Evolutionary conservation across 1,284 basidiomycete genomes (phyloP), one percentile per base, ranked within the genome.

Genomic region (Cryptococcus maquisensis): DNA sequence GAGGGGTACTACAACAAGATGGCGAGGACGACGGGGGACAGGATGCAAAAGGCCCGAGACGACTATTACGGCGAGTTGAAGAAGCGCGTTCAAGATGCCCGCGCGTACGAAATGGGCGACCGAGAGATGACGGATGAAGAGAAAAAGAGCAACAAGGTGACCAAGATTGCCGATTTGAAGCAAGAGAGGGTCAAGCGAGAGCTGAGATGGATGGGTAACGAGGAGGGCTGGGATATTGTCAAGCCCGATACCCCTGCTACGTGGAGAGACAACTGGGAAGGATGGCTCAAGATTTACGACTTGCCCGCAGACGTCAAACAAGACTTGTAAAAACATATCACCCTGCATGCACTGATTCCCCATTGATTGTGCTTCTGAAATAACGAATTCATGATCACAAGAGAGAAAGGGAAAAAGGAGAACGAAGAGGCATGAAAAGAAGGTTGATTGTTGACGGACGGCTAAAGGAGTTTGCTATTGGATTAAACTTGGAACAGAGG

Each of bases 101-200:
- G 94, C 13, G 85, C 84, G 41, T 81, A 96, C 21, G 84, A 86
- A 3, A 81, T 83, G 5, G 85, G 90, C 2, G 82, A 82, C 42
- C 81, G 92, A n/a, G 87, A 93, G 66, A 84, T 86, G 16, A 58
- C 88, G 7, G 87, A 88, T 68, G 87, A 88, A 54, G 94, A 98
- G 77, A 73, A 79, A 56, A 65, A 62, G 49, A 57, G 55, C 32
- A 82, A 82, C 42, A 84, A 89, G 64, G 89, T 93, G 6, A 85
- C 84, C 37, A 92, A 87, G 2, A 90, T 98, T 75, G 84, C 89
- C 23, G 89, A 95, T 67, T 79, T 97, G 48, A 82, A 85, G 46
- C 84, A 85, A 21, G 46, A 47, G 35, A 47, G 46, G 51, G n/a
- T 40, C 16, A 44, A 26, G 23, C 28, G 75, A 93, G 93, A 97